Evolutionary conservation across 2,329 filamentous ascomycete species (phyloP).

Genomic region (Pyrenochaeta sp.): DNA sequence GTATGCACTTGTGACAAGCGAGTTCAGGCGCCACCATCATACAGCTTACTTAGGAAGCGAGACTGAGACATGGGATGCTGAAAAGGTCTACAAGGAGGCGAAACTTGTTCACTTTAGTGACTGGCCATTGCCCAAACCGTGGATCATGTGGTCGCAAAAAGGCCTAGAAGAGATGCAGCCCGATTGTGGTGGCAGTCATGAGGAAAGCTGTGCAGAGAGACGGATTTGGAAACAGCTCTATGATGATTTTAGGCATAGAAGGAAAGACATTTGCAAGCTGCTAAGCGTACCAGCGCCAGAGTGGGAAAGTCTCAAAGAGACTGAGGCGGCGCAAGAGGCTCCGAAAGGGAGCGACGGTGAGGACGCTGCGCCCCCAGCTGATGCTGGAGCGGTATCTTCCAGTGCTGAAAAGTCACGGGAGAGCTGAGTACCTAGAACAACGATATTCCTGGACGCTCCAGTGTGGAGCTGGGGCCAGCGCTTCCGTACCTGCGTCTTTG

Average conservation of each 20-base stretch:
- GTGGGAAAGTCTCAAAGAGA: conserved; percentile 41
- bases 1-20: conserved; percentile 67
- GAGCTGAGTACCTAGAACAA: conserved; percentile 5
- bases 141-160: conserved; percentile 58
- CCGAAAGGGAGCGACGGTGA: conserved; percentile 35
- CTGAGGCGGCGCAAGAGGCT: conserved; percentile 19
- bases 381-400: conserved; percentile 8
- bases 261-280: conserved; percentile 51
- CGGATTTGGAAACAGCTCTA: conserved; percentile 56
- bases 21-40: conserved; percentile 67
- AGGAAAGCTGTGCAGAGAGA: conserved; percentile 47
- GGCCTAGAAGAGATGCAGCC: conserved; percentile 55
- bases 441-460: conserved; percentile 1
- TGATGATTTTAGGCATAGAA: conserved; percentile 52
- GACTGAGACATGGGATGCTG: conserved; percentile 66
- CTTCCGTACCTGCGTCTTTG: too few relatives aligned
- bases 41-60: conserved; percentile 60
- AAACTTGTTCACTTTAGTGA: conserved; percentile 76
- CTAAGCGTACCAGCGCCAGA: conserved; percentile 50
- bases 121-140: conserved; percentile 73
- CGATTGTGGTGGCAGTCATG: conserved; percentile 47
- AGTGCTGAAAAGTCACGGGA: neutral
- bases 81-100: conserved; percentile 63
- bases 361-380: conserved; percentile 26
- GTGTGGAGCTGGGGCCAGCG: neutral